Base-by-base conservation (phyloP, 352 stramenopile species). In the Aphanomyces invadans region DNA sequence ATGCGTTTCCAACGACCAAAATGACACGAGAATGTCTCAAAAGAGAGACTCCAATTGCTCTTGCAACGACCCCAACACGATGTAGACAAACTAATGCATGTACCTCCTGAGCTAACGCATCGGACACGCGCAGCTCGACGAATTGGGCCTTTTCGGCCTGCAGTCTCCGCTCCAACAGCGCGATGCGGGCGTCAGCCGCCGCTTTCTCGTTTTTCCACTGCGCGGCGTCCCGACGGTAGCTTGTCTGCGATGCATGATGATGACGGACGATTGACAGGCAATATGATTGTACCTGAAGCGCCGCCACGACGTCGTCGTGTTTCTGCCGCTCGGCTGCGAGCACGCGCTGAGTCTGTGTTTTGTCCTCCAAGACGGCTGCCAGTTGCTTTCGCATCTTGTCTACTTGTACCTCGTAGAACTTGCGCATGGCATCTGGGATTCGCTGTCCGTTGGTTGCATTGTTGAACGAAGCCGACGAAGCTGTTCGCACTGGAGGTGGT, bases 401-500 rank as follows among this genome's bases (percentile, higher is more conserved):
- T n/a, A 90, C 83, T 62, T 91, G 83, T 25, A 82, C 77, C 70
- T 90, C 80, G 68, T 89, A 92, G 51, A 91, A 89, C 67, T 85
- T 86, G 62, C 86, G 83, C 79, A 91, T 86, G 38, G 88, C 71
- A 12, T 78, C 62, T n/a, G n/a, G n/a, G n/a, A 51, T 65, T 36
- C 59, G 3, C 19, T 48, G 17, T 48, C 39, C 15, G 39, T n/a
- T 74, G n/a, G n/a, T 51, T 0, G 38, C 10, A 33, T n/a, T 4
- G 59, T 19, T 31, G 12, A 12, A 33, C 36, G 29, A 15, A 23
- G 25, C n/a, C 59, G 42, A 25, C 29, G 59, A 5, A 15, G 31
- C 17, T 25, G 53, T 29, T 62, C 15, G 19, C 53, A 21, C 15
- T 3, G 51, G 51, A 5, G 29, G 25, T 17, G 26, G 23, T 17